A percentile compares a stretch with the other conserved stretches of the same genome.
These are phyloP conservation scores for Nicotiana tomentosiformis DNA, from an alignment of 257 asterid species.

Conservation along the genomic window DNA sequence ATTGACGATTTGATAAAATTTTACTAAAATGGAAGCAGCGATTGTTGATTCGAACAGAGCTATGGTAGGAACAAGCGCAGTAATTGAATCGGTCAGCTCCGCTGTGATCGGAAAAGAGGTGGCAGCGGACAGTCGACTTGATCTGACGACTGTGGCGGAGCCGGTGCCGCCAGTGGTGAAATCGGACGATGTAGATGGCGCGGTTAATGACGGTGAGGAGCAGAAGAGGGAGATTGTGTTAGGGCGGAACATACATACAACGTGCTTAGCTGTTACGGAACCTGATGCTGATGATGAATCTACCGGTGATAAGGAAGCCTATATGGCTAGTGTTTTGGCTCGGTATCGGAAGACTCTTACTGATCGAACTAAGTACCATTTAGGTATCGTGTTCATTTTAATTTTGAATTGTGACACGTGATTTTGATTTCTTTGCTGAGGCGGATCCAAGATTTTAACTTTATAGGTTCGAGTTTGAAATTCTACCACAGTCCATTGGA, in stretches of 20 bases:
- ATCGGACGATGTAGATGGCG: constrained; percentile 8
- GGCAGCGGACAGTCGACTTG: constrained; percentile 20
- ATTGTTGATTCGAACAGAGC: constrained; percentile 1
- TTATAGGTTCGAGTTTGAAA: neutral
- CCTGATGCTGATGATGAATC: constrained; percentile 90
- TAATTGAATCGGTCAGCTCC: neutral
- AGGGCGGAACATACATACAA: constrained; percentile 81
- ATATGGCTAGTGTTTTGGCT: constrained; percentile 89
- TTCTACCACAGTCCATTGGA: too few relatives aligned
- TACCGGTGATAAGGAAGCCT: constrained; percentile 95
- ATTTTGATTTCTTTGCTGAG: neutral
- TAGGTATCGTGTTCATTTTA: constrained; percentile 29
- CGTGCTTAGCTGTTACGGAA: constrained; percentile 81
- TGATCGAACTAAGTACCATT: constrained; percentile 84
- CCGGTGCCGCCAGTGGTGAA: constrained; percentile 46
- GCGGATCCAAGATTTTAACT: too few relatives aligned
- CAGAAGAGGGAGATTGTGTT: constrained; percentile 58
- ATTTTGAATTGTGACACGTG: neutral
- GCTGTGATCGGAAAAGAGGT: neutral
- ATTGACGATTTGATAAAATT: neutral
- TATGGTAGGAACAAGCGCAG: neutral
- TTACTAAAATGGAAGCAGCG: neutral
- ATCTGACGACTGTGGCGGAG: constrained; percentile 47
- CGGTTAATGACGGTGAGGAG: constrained; percentile 14
- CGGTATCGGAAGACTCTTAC: constrained; percentile 73